Base-by-base conservation (phyloP, 1,284 basidiomycete genomes). In the Lignosus rhinocerotis region DNA sequence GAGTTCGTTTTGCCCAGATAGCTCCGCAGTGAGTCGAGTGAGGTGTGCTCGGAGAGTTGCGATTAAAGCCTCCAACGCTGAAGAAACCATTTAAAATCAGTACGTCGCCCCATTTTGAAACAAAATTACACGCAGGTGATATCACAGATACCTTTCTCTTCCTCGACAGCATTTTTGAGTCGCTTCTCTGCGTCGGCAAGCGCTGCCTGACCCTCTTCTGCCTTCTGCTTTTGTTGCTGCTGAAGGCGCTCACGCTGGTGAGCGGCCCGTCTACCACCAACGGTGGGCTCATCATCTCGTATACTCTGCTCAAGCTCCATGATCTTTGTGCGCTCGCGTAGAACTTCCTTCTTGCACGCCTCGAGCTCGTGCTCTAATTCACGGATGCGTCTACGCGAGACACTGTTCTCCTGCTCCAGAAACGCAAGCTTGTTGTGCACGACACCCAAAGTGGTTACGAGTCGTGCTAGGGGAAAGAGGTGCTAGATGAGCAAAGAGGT, bases 331-430 rank as follows among this genome's bases (percentile, higher is more conserved):
- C 88, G 80, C 67, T 92, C 89, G 52, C 77, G 75, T 1, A 77
- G 79, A 6, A 91, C 90, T 46, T 92, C 88, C 21, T 81, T 80
- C 69, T 88, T 90, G 66, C 89, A 92, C 3, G 82, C 79, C 62
- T 92, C 88, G 2, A 95, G 79, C 69, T 95, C 93, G 51, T 81
- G 76, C 72, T 96, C 93, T 6, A 96, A 80, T 67, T 95, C 93
- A 41, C 84, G 76, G 19, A 95, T 88, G 12, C 93, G 80, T 19
- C 88, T 78, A 1, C 90, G 79, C 1, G 92, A 92, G 5, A 91
- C 82, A 5, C 85, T 79, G 65, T 94, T 94, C 69, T 95, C 92
- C 1, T 85, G 83, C 67, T 94, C 91, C 1, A 95, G 79, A 50
- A 86, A 78, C 14, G 81, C 78, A 4, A 93, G 75, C 63, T 87